These are phyloP conservation scores for Peronosclerospora sorghi DNA, from an alignment of 352 stramenopile species.

Conservation along the genomic window DNA sequence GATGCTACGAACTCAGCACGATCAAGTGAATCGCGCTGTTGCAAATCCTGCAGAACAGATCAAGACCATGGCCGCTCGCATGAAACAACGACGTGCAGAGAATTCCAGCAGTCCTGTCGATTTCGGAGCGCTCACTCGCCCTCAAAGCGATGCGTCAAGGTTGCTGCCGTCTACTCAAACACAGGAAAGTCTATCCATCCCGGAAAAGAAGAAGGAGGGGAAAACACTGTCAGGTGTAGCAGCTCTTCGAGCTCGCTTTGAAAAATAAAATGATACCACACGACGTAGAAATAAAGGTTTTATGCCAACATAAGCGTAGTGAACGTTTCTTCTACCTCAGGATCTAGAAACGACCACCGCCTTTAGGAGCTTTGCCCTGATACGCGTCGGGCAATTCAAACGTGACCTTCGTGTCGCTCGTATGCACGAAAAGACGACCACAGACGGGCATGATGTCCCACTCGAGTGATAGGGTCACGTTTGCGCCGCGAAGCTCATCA, in stretches of 20 bases:
- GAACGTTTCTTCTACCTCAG: background rate
- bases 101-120: conserved; percentile 13
- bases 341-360: conserved; percentile 19
- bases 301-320: background rate
- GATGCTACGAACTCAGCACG: conserved; percentile 9
- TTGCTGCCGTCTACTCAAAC: conserved; percentile 4
- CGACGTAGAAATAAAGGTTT: background rate
- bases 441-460: conserved; percentile 84
- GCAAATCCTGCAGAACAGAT: conserved; percentile 38
- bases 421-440: conserved; percentile 63
- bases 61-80: conserved; percentile 55
- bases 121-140: conserved; percentile 15
- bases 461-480: conserved; percentile 72
- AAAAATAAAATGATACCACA: conserved; percentile 34
- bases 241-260: conserved; percentile 62
- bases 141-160: conserved; percentile 16
- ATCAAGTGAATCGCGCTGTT: conserved; percentile 7
- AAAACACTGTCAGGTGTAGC: conserved; percentile 42
- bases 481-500: conserved; percentile 62
- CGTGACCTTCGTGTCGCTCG: conserved; percentile 26
- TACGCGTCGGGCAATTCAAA: conserved; percentile 61
- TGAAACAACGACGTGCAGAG: conserved; percentile 55
- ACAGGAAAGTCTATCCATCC: conserved; percentile 2
- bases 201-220: conserved; percentile 14
- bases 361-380: conserved; percentile 49